Conservation (phyloP, 139 green algal genomes). For the Chlorella sp. region DNA sequence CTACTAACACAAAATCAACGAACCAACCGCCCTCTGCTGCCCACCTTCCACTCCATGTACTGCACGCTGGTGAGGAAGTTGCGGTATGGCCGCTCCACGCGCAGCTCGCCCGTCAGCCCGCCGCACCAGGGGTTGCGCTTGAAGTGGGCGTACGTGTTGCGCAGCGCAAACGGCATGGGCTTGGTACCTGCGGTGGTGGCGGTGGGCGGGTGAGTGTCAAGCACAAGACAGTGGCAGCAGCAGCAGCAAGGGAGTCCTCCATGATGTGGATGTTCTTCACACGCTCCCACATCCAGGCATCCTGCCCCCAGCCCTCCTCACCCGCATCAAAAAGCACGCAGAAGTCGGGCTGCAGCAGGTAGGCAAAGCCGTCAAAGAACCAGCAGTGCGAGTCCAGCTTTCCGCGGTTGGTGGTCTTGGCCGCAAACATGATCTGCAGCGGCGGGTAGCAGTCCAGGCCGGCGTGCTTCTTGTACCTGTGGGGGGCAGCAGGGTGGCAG, state of each 20-base stretch:
- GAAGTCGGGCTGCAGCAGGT: constrained; percentile 55
- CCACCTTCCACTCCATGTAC: constrained; percentile 60
- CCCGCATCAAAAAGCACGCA: constrained; percentile 59
- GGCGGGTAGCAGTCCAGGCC: constrained; percentile 58
- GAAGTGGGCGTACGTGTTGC: constrained; percentile 51
- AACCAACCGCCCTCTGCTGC: background rate
- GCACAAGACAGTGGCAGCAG: no score
- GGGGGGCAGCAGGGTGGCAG: background rate
- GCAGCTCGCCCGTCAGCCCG: constrained; percentile 48
- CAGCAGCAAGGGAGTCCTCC: no score
- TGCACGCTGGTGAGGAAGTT: constrained; percentile 55
- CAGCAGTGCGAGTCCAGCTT: constrained; percentile 60
- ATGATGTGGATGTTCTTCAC: no score
- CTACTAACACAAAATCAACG: no score
- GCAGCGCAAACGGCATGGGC: constrained; percentile 49
- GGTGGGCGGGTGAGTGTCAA: no score
- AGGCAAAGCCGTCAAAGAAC: constrained; percentile 58
- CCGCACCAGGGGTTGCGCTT: constrained; percentile 51
- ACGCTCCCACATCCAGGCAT: no score
- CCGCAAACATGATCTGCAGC: constrained; percentile 51
- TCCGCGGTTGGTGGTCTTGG: constrained; percentile 48
- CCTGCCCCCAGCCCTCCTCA: background rate
- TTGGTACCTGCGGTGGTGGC: constrained; percentile 33
- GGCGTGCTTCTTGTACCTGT: constrained; percentile 56
- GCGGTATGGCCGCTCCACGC: constrained; percentile 50